Evolutionary conservation across 2,329 filamentous ascomycete genomes (phyloP), one percentile per base, ranked within the genome.

Genomic region (Neodidymelliopsis sp.): DNA sequence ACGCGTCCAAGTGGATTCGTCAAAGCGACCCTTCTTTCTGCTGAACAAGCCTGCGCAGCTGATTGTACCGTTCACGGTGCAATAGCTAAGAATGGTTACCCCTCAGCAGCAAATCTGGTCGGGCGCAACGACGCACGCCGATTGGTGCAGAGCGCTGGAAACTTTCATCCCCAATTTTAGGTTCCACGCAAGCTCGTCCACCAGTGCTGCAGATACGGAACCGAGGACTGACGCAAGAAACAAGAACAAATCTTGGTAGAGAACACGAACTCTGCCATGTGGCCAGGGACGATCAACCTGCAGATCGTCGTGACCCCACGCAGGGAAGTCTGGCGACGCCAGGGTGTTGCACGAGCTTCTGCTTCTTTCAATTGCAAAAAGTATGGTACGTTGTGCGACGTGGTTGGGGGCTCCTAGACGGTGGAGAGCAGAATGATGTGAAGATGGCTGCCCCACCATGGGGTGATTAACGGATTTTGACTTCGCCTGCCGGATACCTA

Each of bases 311-410:
- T 8, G 38, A 18, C 38, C 20, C 27, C 16, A 25, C 34, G 39
- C 46, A 39, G 46, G 33, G 39, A 43, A 16, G 28, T 44, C 39
- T 44, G 34, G 35, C 47, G 47, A 50, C 9, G 22, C 29, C 46
- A 33, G 34, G 20, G 27, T 18, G 38, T 36, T 29, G 10, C 28
- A 38, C 38, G 25, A 36, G 7, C 4, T 16, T 18, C 20, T 50
- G 23, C 34, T 44, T 50, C 40, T 38, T 40, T 29, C 22, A 39
- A 29, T 23, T 19, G 18, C 34, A 29, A 12, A 13, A 10, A 9
- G 8, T 16, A 50, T 44, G 34, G n/a, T 12, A 36, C 6, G 34
- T 39, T 44, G 39, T 44, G 47, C 28, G 20, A 50, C 29, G 30
- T 44, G 41, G 28, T 24, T n/a, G 34, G 10, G 23, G 13, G 22